Evolutionary conservation across 345 rosid genomes (phyloP), one percentile per base, ranked within the genome.

Genomic region (Triadica sebifera): DNA sequence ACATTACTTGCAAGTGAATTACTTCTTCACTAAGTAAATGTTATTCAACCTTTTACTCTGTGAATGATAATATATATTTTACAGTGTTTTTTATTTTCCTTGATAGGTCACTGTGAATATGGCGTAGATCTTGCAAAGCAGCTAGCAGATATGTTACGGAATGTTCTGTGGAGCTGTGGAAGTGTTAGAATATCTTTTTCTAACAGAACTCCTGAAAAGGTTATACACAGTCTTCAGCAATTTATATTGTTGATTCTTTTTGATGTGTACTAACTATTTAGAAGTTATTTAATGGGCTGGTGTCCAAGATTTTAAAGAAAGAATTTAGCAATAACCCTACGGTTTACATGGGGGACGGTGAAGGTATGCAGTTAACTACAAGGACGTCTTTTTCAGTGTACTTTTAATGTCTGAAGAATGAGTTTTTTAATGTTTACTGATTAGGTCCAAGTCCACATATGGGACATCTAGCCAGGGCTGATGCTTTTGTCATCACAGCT

Each of bases 151-250:
- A 75, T 70, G 82, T 63, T 79, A 19, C 78, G 46, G 8, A 71
- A 75, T 63, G 82, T 79, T 66, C 82, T 79, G 65, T 75, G 79
- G 82, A 79, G 82, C 66, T 79, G 82, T 71, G 82, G 82, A 66
- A 79, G 73, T 15, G 22, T 79, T 49, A 70, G 82, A 59, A 60
- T 79, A 58, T 74, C 82, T 41, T 79, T 79, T 63, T 79, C 82
- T 57, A 59, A 79, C 59, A 75, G 82, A 79, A 79, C 82, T 19
- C 82, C 82, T 70, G 73, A 58, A 49, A 75, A 49, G 72, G 82
- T 79, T 53, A 49, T 9, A n/a, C n/a, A 37, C 47, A 52, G 22
- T 71, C 63, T 15, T 24, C 4, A 20, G 51, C 56, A 56, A 25
- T 52, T 72, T 38, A 15, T 45, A 19, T 39, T 38, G 52, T 62